These are phyloP conservation scores for Pseudogymnoascus sp. DNA, from an alignment of 2,329 filamentous ascomycete species.

Conservation along the genomic window DNA sequence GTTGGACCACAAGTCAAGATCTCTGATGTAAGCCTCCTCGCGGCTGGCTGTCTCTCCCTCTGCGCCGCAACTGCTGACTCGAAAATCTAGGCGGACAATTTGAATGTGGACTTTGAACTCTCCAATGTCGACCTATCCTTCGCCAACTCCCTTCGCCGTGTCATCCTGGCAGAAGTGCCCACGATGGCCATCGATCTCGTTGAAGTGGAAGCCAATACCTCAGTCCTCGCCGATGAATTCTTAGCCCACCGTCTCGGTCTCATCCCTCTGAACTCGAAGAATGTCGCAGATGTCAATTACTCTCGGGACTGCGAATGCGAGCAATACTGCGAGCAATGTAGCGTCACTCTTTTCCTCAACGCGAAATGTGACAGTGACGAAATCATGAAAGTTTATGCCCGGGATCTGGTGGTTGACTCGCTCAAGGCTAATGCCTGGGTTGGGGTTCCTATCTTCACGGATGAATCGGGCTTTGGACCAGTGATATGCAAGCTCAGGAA, in stretches of 20 bases:
- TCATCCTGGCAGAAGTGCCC: constrained; percentile 88
- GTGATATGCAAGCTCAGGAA: constrained; percentile 85
- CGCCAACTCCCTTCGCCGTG: constrained; percentile 83
- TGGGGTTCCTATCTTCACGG: constrained; percentile 73
- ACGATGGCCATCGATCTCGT: constrained; percentile 93
- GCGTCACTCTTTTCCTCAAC: constrained; percentile 73
- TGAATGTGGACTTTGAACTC: constrained; percentile 85
- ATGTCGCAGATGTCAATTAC: constrained; percentile 74
- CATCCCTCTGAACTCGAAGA: constrained; percentile 76
- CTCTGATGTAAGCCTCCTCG: constrained; percentile 31
- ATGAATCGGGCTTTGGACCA: constrained; percentile 70
- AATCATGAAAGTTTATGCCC: constrained; percentile 88
- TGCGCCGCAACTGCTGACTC: neutral
- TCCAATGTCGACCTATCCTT: constrained; percentile 82
- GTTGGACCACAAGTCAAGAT: constrained; percentile 39
- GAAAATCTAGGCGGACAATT: constrained; percentile 56
- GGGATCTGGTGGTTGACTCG: constrained; percentile 68
- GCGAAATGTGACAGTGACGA: constrained; percentile 78
- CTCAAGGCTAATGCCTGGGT: constrained; percentile 64
- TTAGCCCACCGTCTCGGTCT: constrained; percentile 86
- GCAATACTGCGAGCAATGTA: constrained; percentile 86
- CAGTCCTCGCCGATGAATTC: constrained; percentile 94
- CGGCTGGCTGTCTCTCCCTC: neutral
- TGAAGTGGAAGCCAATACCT: constrained; percentile 85
- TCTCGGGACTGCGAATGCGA: constrained; percentile 95